Conservation (phyloP, 2,329 filamentous ascomycete genomes). For the Paraphoma sp. region DNA sequence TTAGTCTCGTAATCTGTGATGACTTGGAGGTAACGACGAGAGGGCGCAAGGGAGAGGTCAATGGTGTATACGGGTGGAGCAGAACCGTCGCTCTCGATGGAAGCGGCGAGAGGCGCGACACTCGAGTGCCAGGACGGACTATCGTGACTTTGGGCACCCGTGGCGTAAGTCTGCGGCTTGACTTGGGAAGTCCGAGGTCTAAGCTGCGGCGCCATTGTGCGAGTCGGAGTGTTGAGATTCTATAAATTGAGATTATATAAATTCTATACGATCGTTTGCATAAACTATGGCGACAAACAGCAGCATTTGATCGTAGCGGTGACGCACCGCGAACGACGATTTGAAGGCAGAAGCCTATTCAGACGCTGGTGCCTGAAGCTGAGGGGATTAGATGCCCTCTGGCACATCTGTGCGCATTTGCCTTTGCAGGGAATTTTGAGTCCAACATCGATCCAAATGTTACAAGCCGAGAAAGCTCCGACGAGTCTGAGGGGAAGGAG, state of each 20-base stretch:
- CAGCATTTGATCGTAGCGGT: background rate
- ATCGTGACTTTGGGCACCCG: background rate
- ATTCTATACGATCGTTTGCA: too few species aligned
- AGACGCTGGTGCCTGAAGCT: background rate
- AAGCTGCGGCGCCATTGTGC: slow-evolving; percentile 3
- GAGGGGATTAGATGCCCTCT: background rate
- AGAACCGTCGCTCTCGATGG: too few species aligned
- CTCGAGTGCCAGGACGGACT: background rate
- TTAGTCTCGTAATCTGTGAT: slow-evolving; percentile 54
- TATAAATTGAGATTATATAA: too few species aligned
- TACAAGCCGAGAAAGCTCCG: too few species aligned
- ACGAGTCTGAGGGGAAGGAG: too few species aligned
- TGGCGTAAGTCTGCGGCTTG: background rate
- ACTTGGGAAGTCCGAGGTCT: slow-evolving; percentile 5
- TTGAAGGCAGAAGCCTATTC: background rate
- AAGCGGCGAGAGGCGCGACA: background rate
- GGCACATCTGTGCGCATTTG: too few species aligned
- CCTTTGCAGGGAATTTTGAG: too few species aligned
- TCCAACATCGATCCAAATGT: too few species aligned
- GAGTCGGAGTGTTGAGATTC: too few species aligned
- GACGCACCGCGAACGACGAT: background rate
- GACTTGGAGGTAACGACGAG: slow-evolving; percentile 59
- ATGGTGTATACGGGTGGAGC: slow-evolving; percentile 54
- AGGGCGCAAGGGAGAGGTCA: slow-evolving; percentile 62
- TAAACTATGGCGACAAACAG: too few species aligned